phyloP scores from a whole-genome alignment of 2,329 filamentous ascomycete species.

The Triangularia verruculosa region DNA sequence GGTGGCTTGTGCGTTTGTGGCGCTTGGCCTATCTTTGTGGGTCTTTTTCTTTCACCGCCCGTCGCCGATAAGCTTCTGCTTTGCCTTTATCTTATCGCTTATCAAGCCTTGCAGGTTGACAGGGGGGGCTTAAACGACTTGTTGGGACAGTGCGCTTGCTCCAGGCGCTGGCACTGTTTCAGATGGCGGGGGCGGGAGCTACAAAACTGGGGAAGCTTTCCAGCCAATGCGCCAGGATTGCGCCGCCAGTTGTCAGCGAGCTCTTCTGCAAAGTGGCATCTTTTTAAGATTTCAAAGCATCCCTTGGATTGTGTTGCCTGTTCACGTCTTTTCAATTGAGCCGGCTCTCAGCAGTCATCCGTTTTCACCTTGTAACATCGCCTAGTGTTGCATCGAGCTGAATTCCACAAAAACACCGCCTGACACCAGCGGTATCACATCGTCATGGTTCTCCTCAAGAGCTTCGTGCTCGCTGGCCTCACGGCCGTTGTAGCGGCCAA shows the following conservation, averaged over 20 bases:
- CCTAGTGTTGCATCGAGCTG: conserved; percentile 5
- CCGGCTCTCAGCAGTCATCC: conserved; percentile 2
- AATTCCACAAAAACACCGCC: background rate
- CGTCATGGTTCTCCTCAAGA: conserved; percentile 58
- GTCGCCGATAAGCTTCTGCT: background rate
- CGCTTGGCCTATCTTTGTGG: background rate
- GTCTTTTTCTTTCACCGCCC: background rate
- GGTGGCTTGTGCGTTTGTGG: conserved; percentile 15
- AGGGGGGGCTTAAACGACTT: background rate
- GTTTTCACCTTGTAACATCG: conserved; percentile 8
- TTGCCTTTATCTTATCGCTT: background rate
- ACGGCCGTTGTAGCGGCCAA: conserved; percentile 60
- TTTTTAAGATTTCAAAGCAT: conserved; percentile 38
- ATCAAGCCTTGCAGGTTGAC: background rate
- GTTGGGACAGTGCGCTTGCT: background rate
- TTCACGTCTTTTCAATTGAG: conserved; percentile 13
- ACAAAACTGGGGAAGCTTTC: background rate
- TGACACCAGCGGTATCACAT: background rate
- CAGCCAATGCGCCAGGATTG: background rate
- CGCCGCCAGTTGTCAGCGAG: conserved; percentile 6
- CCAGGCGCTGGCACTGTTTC: conserved; percentile 2
- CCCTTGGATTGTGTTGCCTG: conserved; percentile 13
- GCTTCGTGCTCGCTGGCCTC: conserved; percentile 56
- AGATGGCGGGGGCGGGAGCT: conserved; percentile 4
- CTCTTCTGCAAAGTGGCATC: conserved; percentile 38